Percentiles rank a stretch among this genome's conserved stretches.
These are phyloP conservation scores for Aureobasidium sp. DNA, from an alignment of 2,329 filamentous ascomycete species.

Conservation along the genomic window DNA sequence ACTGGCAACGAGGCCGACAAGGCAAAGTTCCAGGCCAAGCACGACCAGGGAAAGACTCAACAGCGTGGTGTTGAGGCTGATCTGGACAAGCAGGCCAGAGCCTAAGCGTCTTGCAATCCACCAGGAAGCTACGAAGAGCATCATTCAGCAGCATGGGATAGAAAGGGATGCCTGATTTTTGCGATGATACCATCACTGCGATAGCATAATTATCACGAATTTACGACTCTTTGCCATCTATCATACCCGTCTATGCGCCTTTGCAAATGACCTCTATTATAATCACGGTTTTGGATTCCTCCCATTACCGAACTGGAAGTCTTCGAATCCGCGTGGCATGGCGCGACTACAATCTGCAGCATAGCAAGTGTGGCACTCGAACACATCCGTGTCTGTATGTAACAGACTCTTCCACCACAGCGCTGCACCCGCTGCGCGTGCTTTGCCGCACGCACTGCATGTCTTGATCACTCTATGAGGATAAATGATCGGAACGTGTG, in stretches of 20 bases:
- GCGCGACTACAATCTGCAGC: too few species aligned
- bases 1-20: constrained; percentile 62
- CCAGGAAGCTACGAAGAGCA: neutral
- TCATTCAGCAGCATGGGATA: neutral
- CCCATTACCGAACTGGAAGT: too few species aligned
- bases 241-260: too few species aligned
- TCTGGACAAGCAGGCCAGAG: constrained; percentile 57
- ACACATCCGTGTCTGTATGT: too few species aligned
- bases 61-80: constrained; percentile 79
- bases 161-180: neutral
- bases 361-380: too few species aligned
- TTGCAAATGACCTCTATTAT: too few species aligned
- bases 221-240: neutral
- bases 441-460: too few species aligned
- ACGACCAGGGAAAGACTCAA: constrained; percentile 74
- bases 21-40: constrained; percentile 56
- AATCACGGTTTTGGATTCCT: too few species aligned
- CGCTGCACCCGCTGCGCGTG: too few species aligned
- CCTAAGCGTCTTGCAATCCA: neutral
- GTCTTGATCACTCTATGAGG: too few species aligned
- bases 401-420: too few species aligned
- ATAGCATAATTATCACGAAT: neutral
- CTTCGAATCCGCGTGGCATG: neutral
- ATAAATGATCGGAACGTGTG: too few species aligned
- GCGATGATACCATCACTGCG: constrained; percentile 1